Evolutionary conservation across 306 rosid species (phyloP), one percentile per base, ranked within the genome.

Genomic region (Glycine tomentella): DNA sequence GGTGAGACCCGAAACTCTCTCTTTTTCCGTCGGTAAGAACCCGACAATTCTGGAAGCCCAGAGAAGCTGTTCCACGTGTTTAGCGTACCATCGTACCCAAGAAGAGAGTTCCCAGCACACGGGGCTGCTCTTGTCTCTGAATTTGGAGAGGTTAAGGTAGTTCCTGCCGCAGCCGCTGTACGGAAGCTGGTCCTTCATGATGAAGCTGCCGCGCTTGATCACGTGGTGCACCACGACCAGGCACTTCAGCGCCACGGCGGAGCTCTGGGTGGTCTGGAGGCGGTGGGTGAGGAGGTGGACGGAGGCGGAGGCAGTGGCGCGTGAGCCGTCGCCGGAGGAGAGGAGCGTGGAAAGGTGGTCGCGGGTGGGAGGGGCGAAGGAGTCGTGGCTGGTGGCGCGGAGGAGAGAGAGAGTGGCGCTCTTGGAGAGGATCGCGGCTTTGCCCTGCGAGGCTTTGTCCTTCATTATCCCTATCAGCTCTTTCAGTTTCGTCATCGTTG

Each of bases 121-220:
- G 2, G 88, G 80, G 8, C 11, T 64, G n/a, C 87, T 86, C 12
- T n/a, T 67, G 56, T 93, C 93, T 0, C 96, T 89, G 80, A 93
- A 93, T 52, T 87, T 83, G 14, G 97, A 91, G 86, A 93, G 94
- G 17, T 93, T 91, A 15, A 93, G 97, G 88, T 90, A 85, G 85
- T 93, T 93, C 65, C 92, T 81, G 15, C 94, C 97, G 0, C 93
- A 97, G 0, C 94, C 91, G 12, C 56, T 11, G 67, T 80, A 55
- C n/a, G 97, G 96, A 77, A 93, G 91, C 87, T 93, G 96, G 72
- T 93, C 97, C 50, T 77, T 89, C 15, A 93, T 89, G 59, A 91
- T 91, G 89, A 93, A 93, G 76, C 74, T 76, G 11, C 94, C 97
- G 67, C 64, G 66, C 16, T 76, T 86, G 74, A 90, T 31, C 46